A percentile compares a stretch with the other conserved stretches of the same genome.
These are phyloP conservation scores for Mallotus japonicus DNA, from an alignment of 441 rosid species.

Conservation along the genomic window DNA sequence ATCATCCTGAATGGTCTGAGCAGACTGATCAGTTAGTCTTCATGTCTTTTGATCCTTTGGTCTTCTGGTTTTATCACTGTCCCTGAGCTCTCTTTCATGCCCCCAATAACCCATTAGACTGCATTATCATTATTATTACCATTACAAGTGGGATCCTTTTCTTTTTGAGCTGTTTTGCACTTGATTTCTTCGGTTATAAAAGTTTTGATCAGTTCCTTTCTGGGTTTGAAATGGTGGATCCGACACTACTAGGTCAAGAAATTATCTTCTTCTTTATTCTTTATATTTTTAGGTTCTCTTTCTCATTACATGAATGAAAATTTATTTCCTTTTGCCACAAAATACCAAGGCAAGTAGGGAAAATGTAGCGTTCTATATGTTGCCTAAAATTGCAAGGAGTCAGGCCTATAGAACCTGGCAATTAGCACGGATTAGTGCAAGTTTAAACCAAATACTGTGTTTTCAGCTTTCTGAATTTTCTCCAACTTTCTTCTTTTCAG, in stretches of 20 bases:
- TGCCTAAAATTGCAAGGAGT: background rate
- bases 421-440: background rate
- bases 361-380: background rate
- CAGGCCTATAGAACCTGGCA: background rate
- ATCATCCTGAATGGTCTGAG: background rate
- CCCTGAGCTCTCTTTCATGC: conserved; percentile 5
- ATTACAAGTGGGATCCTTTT: background rate
- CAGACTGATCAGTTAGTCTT: conserved; percentile 12
- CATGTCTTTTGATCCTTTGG: conserved; percentile 28
- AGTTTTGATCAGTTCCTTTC: background rate
- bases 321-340: background rate
- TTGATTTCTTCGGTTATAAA: background rate
- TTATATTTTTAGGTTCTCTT: background rate
- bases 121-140: background rate
- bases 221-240: too few relatives aligned
- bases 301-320: background rate
- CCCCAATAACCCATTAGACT: background rate
- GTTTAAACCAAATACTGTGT: too few relatives aligned
- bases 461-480: too few relatives aligned
- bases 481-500: too few relatives aligned
- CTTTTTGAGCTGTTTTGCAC: background rate
- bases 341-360: background rate
- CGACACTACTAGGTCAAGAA: background rate
- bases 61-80: conserved; percentile 36
- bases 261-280: background rate